A percentile compares a stretch with the other conserved stretches of the same genome.
Evolutionary conservation across 306 rosid genomes (phyloP).

Genomic region (Cicer yamashitae): DNA sequence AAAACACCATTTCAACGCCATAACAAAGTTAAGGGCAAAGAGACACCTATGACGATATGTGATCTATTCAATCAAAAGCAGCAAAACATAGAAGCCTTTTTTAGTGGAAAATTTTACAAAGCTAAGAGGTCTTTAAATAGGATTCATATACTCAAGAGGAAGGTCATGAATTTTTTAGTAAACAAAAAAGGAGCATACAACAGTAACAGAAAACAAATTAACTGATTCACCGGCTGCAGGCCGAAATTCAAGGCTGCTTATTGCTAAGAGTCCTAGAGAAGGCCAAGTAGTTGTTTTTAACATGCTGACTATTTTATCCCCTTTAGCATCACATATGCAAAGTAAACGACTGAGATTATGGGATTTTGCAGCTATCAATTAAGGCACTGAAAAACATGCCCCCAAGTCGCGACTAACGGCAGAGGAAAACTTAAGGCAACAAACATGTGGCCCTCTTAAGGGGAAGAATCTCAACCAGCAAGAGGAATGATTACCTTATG

Average conservation of each 20-base stretch:
- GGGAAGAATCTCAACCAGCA: conserved; percentile 2
- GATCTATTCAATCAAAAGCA: not conserved
- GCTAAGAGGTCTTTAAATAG: not conserved
- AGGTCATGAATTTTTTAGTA: not conserved
- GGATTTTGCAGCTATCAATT: not conserved
- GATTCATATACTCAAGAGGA: conserved; percentile 3
- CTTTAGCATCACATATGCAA: conserved; percentile 7
- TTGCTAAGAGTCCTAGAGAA: not conserved
- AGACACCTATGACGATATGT: not conserved
- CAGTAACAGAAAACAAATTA: conserved; percentile 13
- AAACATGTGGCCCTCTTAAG: not conserved
- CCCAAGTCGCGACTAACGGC: not conserved
- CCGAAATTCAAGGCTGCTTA: conserved; percentile 3
- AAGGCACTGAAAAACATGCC: not conserved
- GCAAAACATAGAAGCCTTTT: conserved; percentile 8
- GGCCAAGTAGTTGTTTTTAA: not conserved
- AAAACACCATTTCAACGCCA: not conserved
- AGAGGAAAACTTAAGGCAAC: not conserved
- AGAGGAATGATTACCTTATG: not conserved
- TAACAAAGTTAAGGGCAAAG: conserved; percentile 5
- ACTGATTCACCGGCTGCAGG: conserved; percentile 15
- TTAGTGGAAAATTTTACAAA: not conserved
- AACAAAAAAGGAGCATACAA: conserved; percentile 15
- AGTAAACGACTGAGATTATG: not conserved
- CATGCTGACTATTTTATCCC: conserved; percentile 7